phyloP scores from a whole-genome alignment of 148 eudicot species.

The Amaranthus palmeri region DNA sequence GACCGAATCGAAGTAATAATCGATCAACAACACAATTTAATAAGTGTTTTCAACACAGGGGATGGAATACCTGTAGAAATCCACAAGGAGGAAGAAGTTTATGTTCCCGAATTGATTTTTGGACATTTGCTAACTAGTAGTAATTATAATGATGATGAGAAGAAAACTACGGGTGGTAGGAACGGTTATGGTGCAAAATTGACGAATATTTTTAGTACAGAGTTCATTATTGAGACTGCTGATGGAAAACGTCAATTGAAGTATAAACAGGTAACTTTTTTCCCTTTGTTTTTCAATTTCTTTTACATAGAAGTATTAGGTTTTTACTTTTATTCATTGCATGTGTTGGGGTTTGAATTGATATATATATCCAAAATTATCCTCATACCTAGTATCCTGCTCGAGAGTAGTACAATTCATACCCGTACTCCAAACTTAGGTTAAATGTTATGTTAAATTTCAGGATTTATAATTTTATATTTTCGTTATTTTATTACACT shows the following conservation, averaged over 20 bases:
- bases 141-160: conserved; percentile 71
- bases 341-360: not conserved
- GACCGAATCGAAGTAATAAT: conserved; percentile 58
- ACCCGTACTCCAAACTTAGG: too few relatives aligned
- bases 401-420: too few relatives aligned
- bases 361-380: too few relatives aligned
- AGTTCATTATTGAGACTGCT: conserved; percentile 86
- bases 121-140: conserved; percentile 93
- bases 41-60: conserved; percentile 72
- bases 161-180: conserved; percentile 96
- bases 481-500: too few relatives aligned
- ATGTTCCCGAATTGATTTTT: conserved; percentile 90
- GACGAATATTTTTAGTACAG: conserved; percentile 79
- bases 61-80: conserved; percentile 92
- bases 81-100: conserved; percentile 84
- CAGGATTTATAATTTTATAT: too few relatives aligned
- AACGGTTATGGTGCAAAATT: conserved; percentile 97
- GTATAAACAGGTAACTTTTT: conserved; percentile 67
- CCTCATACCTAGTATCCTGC: too few relatives aligned
- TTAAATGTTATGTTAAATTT: too few relatives aligned
- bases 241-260: conserved; percentile 76
- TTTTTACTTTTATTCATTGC: too few relatives aligned
- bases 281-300: too few relatives aligned
- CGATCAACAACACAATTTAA: conserved; percentile 40
- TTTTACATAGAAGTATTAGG: not conserved